Evolutionary conservation across 2,329 filamentous ascomycete species (phyloP), one percentile per base, ranked within the genome.

Genomic region (Exophiala viscosa): DNA sequence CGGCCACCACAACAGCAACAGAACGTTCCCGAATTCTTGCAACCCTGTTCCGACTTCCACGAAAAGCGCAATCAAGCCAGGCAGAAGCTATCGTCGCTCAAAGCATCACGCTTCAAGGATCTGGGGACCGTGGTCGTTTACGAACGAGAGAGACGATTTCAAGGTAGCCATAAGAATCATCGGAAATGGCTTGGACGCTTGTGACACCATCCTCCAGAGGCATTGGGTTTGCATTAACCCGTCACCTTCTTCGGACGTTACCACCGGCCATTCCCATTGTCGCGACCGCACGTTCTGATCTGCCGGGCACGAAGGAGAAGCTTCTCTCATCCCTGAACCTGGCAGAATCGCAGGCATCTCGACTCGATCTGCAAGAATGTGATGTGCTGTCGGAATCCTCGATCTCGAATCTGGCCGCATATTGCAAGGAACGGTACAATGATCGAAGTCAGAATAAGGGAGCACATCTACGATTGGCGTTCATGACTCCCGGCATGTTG

Each of bases 31-130:
- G 74, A 82, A 10, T 95, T 84, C 66, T 80, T 99, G 4, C 75
- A 88, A 18, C 89, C 93, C n/a, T 90, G 92, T 68, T 81, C 86
- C 60, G 86, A 84, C 59, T 97, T 97, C 72, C 93, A 99, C 70
- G 90, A 91, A 2, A 99, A 97, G 72, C 86, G 93, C 58, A 99
- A 99, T 67, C 91, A 97, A 69, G 93, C 93, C 13, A 83, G 93
- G 38, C 90, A 96, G 70, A 95, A 95, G 69, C 81, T 99, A 17
- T 92, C 90, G 0, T 95, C 91, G 0, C 81, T 99, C 11, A 90
- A 90, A 2, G 84, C 87, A 15, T 85, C 89, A 20, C 81, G 92
- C 52, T 99, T 99, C 67, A 83, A 89, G 62, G 91, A 97, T 66
- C 78, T 99, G 5, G 92, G 90, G 8, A 96, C 90, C 38, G 93